Evolutionary conservation across 306 rosid genomes (phyloP), one percentile per base, ranked within the genome.

Genomic region (Chamaecrista fasciculata): DNA sequence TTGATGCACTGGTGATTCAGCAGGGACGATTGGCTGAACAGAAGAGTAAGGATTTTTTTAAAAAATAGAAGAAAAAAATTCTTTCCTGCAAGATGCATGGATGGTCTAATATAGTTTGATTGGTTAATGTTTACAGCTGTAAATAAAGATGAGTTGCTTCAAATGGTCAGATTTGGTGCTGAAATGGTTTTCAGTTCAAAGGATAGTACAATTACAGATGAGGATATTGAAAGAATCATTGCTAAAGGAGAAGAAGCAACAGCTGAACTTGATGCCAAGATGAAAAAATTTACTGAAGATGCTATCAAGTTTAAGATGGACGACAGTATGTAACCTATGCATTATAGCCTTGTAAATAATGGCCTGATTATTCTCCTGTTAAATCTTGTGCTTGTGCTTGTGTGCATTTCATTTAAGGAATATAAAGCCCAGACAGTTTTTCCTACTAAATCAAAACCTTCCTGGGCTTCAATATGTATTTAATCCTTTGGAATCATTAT

Each of bases 151-250:
- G 99, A 94, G 50, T 83, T 94, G 66, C 97, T 94, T 78, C 97
- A 90, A 76, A 94, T 90, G 97, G 97, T 94, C 80, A 91, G 96
- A 74, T 94, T 91, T 73, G 99, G 99, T 62, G 99, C 99, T 69
- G 99, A 94, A 85, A 94, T 94, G 99, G 99, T 94, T 74, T 94
- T 91, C 72, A 94, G 99, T 81, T 94, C 97, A 85, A 91, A 88
- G 85, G 99, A 94, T 75, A 89, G 92, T 80, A 94, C 95, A 64
- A 94, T 94, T 67, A 90, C 96, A 8, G 99, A 91, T 68, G 97
- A 94, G 81, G 97, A 94, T 82, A 91, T 94, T 72, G 99, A 94
- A 70, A 84, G 99, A 82, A 91, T 94, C 63, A 94, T 94, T 51
- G 97, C 99, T 3, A 94, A 88, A 80, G 97, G 97, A 88, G 99